A percentile compares a stretch with the other conserved stretches of the same genome.
These are phyloP conservation scores for Colletotrichum theobromicola DNA, from an alignment of 2,329 filamentous ascomycete species.

Conservation along the genomic window DNA sequence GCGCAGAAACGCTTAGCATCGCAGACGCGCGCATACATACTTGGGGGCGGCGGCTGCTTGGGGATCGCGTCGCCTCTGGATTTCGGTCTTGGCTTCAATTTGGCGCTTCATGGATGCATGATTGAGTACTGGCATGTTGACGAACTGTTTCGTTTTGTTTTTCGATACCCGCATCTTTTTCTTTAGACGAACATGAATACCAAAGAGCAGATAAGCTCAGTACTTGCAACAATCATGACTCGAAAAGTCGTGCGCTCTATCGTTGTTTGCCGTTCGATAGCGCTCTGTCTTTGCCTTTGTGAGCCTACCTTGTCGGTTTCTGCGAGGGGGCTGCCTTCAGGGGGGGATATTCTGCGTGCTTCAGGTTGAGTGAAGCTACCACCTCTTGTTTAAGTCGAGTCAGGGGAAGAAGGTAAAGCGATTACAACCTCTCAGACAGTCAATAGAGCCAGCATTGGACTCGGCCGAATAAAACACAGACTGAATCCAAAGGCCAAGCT, in stretches of 20 bases:
- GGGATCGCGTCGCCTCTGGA: not conserved
- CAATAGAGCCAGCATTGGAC: not conserved
- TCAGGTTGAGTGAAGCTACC: constrained; percentile 9
- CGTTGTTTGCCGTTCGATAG: not conserved
- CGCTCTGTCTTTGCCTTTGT: not conserved
- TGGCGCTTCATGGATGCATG: not conserved
- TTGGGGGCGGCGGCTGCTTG: not conserved
- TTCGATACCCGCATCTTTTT: not conserved
- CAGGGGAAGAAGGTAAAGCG: not conserved
- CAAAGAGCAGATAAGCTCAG: not conserved
- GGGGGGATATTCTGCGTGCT: not conserved
- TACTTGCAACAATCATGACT: not conserved
- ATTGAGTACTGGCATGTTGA: not conserved
- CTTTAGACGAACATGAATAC: not conserved
- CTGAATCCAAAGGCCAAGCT: constrained; percentile 3
- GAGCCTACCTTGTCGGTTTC: not conserved
- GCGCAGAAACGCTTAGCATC: not conserved
- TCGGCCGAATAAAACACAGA: not conserved
- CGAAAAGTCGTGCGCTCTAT: not conserved
- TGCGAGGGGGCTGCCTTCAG: not conserved
- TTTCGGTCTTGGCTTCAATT: not conserved
- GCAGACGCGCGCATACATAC: not conserved
- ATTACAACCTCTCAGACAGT: not conserved
- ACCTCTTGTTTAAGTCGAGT: not conserved
- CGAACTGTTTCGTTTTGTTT: constrained; percentile 7